Conservation (phyloP, 2,329 filamentous ascomycete species). For the Nemania abortiva region DNA sequence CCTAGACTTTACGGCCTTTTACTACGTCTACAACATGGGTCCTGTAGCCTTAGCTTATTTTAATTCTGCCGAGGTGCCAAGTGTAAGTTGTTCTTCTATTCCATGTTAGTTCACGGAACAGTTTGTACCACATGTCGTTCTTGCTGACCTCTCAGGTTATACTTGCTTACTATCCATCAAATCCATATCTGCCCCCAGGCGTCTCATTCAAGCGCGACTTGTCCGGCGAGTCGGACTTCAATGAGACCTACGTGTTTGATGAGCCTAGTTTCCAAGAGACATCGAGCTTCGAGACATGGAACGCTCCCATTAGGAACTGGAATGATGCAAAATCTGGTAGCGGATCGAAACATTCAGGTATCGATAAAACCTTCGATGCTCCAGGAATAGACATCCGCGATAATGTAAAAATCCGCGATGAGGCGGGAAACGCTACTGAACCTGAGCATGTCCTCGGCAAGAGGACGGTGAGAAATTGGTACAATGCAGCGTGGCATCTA, state of each 20-base stretch:
- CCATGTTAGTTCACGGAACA: background rate
- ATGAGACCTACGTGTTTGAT: too few species aligned
- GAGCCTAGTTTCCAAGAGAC: too few species aligned
- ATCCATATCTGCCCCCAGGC: constrained; percentile 2
- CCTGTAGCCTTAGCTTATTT: constrained; percentile 6
- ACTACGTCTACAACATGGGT: constrained; percentile 17
- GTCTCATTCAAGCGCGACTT: background rate
- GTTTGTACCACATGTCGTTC: background rate
- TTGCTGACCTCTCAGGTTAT: background rate
- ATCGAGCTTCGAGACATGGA: background rate
- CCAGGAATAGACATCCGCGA: background rate
- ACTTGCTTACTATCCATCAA: constrained; percentile 12
- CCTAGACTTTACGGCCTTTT: constrained; percentile 15
- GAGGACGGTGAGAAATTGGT: background rate
- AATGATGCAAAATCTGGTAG: background rate
- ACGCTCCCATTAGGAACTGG: background rate
- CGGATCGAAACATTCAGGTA: background rate
- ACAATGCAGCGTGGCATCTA: constrained; percentile 1
- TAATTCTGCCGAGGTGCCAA: constrained; percentile 10
- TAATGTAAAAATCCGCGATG: constrained; percentile 2
- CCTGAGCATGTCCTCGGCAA: background rate
- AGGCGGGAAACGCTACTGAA: background rate
- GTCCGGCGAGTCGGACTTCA: background rate
- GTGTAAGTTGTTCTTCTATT: background rate
- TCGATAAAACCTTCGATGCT: background rate